Evolutionary conservation across 2,329 filamentous ascomycete species (phyloP).

Genomic region (Colletotrichum camelliae): DNA sequence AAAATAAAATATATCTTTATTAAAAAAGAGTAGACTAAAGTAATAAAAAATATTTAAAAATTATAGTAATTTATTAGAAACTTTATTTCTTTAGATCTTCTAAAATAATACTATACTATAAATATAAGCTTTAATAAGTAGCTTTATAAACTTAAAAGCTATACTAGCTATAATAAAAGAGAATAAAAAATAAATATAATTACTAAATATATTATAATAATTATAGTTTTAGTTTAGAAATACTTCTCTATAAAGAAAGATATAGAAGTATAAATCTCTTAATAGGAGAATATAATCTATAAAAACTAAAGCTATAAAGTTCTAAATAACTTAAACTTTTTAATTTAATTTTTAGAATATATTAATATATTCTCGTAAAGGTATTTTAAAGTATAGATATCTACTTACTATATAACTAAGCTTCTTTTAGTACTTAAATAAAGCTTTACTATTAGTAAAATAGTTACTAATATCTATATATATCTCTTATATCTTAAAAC

Average conservation of each 20-base stretch:
- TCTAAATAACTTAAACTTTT: neutral
- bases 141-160: accelerated
- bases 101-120: neutral
- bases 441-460: neutral
- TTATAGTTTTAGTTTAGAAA: neutral
- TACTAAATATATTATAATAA: neutral
- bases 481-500: neutral
- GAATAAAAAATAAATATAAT: neutral
- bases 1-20: no score
- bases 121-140: neutral
- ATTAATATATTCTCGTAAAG: accelerated
- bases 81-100: accelerated
- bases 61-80: neutral
- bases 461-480: no score
- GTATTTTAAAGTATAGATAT: neutral
- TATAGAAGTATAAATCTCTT: no score
- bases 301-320: no score
- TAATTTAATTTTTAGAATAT: neutral
- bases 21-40: accelerated
- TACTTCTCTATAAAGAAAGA: neutral
- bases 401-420: neutral
- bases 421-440: accelerated
- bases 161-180: neutral
- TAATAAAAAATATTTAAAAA: neutral
- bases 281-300: no score